Evolutionary conservation across 106 monocot species (phyloP).

Genomic region (Dendrobium catenatum): DNA sequence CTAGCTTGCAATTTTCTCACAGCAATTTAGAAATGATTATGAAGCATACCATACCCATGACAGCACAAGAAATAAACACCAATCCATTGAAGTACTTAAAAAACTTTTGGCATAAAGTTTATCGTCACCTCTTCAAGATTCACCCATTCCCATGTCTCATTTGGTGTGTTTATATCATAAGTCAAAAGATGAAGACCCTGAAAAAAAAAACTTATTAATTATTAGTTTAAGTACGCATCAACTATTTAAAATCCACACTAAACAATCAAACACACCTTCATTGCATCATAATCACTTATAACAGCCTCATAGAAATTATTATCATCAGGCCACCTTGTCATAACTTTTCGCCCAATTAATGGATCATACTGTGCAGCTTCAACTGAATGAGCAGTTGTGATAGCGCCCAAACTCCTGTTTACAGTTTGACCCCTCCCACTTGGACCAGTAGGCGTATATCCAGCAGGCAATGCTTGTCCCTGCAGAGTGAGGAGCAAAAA

Average conservation of each 20-base stretch:
- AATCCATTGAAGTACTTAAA: background rate
- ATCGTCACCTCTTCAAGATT: conserved; percentile 71
- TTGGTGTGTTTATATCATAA: conserved; percentile 75
- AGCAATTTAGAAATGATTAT: background rate
- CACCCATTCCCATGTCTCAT: conserved; percentile 95
- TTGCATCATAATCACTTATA: conserved; percentile 76
- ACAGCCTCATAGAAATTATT: conserved; percentile 96
- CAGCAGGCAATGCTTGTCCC: conserved; percentile 43
- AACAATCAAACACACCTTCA: conserved; percentile 49
- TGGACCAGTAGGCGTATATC: conserved; percentile 35
- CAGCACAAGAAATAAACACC: conserved; percentile 1
- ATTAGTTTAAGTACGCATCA: conserved; percentile 17
- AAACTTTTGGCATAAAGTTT: background rate
- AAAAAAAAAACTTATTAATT: conserved; percentile 17
- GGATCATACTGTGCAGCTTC: conserved; percentile 42
- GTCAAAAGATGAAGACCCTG: conserved; percentile 84
- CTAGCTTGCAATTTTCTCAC: background rate
- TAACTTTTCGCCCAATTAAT: conserved; percentile 78
- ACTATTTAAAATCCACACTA: conserved; percentile 10
- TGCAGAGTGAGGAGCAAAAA: background rate
- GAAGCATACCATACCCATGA: background rate
- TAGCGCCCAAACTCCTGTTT: conserved; percentile 27
- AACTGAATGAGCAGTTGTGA: conserved; percentile 15
- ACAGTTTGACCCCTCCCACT: conserved; percentile 29
- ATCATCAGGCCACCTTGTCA: conserved; percentile 91